Evolutionary conservation across 2,329 filamentous ascomycete species (phyloP), one percentile per base, ranked within the genome.

Genomic region (Fusarium phyllophilum): DNA sequence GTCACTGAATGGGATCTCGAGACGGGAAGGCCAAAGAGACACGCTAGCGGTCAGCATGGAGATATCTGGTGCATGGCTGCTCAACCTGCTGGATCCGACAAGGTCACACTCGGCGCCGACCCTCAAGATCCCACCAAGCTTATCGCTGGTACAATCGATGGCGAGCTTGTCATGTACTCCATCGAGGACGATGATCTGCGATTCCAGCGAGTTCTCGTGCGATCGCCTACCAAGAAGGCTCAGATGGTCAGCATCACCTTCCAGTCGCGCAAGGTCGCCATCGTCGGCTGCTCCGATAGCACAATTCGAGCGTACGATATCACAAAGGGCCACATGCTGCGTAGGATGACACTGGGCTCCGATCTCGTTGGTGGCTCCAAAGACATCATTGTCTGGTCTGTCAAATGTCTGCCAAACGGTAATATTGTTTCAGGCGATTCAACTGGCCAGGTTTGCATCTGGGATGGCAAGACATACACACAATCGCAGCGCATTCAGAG

Each of bases 61-160:
- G 95, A 98, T 79, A 96, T 98, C 70, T 99, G 96, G 96, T 98
- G 96, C 83, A 89, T 99, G 78, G 94, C 94, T 66, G 93, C 92
- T 20, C 96, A 98, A 83, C 96, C 96, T 7, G 85, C 75, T 34
- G 66, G 64, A 24, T 48, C 62, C n/a, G 78, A 78, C 57, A 75
- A 78, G 17, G 64, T 66, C 26, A 73, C 72, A 18, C 31, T 76
- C 29, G 67, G 66, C 8, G 44, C 62, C 18, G 81, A 81, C 29
- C 57, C 85, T 84, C 79, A 83, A 57, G 78, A 78, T 62, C 82
- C 83, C 42, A 84, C 82, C 82, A 92, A 94, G 79, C 87, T 99
- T 45, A 92, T 97, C 18, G 93, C 87, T 60, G 96, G 96, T 20
- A 98, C 96, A 74, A 95, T 94, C 33, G 95, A 98, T 82, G 96